A percentile compares a stretch with the other conserved stretches of the same genome.
phyloP scores from a whole-genome alignment of 2,329 filamentous ascomycete species.

The Fusarium solani-melongenae region DNA sequence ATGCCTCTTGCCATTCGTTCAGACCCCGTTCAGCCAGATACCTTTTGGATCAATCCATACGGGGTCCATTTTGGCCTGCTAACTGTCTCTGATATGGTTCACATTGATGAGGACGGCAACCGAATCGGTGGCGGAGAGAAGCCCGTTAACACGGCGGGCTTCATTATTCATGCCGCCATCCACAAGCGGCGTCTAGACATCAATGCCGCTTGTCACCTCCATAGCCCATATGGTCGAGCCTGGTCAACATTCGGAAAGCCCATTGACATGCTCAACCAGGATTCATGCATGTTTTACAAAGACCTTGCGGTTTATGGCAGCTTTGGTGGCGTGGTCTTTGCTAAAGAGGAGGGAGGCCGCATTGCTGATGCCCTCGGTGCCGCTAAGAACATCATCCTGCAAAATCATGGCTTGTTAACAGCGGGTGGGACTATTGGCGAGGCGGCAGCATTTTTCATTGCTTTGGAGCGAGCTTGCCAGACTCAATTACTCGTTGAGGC shows the following conservation, averaged over 20 bases:
- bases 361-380: slow-evolving; percentile 72
- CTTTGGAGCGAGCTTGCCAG: slow-evolving; percentile 74
- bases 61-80: slow-evolving; percentile 74
- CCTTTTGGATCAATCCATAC: slow-evolving; percentile 65
- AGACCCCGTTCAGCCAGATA: slow-evolving; percentile 49
- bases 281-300: slow-evolving; percentile 71
- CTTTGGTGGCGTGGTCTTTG: slow-evolving; percentile 61
- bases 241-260: slow-evolving; percentile 72
- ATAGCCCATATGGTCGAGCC: slow-evolving; percentile 71
- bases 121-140: slow-evolving; percentile 69
- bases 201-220: slow-evolving; percentile 74
- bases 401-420: slow-evolving; percentile 77
- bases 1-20: slow-evolving; percentile 8
- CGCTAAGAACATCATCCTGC: slow-evolving; percentile 69
- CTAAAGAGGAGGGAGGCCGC: slow-evolving; percentile 71
- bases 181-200: slow-evolving; percentile 72
- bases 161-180: slow-evolving; percentile 75
- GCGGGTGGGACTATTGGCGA: slow-evolving; percentile 77
- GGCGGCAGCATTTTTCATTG: slow-evolving; percentile 74
- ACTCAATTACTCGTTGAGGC: slow-evolving; percentile 76
- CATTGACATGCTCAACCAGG: slow-evolving; percentile 77
- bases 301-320: slow-evolving; percentile 72
- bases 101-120: slow-evolving; percentile 68
- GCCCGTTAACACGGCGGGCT: slow-evolving; percentile 74
- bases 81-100: slow-evolving; percentile 74